Percentiles rank a stretch among this genome's conserved stretches.
Evolutionary conservation across 306 rosid genomes (phyloP).

Genomic region (Prosopis cineraria): DNA sequence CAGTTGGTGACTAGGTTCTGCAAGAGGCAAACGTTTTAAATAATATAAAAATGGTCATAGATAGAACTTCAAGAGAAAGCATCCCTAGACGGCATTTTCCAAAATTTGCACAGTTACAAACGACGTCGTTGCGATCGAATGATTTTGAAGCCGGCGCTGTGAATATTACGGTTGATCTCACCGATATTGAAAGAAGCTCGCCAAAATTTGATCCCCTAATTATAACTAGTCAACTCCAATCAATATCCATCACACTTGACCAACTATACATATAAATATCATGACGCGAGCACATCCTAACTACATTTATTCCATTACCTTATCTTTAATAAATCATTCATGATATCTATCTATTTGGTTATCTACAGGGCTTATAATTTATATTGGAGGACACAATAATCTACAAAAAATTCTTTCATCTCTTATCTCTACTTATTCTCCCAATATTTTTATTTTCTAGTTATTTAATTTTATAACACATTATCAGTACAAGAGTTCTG

Average conservation of each 20-base stretch:
- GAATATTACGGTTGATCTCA: not conserved
- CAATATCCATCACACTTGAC: not conserved
- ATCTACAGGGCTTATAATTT: no score
- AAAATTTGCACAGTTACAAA: not conserved
- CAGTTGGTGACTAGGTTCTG: conserved; percentile 1
- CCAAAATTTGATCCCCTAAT: not conserved
- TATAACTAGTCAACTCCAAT: not conserved
- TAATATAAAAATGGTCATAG: not conserved
- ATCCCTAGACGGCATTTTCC: not conserved
- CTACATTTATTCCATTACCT: not conserved
- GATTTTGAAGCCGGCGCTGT: not conserved
- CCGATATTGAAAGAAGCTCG: not conserved
- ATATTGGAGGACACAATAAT: no score
- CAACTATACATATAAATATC: not conserved
- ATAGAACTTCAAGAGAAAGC: not conserved
- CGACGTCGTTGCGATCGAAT: not conserved
- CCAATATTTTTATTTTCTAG: no score
- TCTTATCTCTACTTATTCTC: no score
- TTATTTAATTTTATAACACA: no score
- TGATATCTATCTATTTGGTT: not conserved
- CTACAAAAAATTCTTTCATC: no score
- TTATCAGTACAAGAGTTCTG: no score
- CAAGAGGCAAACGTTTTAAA: not conserved
- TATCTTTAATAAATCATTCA: not conserved
- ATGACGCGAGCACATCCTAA: not conserved